These are phyloP conservation scores for Dendrobium nobile DNA, from an alignment of 106 monocot genomes.

Conservation along the genomic window DNA sequence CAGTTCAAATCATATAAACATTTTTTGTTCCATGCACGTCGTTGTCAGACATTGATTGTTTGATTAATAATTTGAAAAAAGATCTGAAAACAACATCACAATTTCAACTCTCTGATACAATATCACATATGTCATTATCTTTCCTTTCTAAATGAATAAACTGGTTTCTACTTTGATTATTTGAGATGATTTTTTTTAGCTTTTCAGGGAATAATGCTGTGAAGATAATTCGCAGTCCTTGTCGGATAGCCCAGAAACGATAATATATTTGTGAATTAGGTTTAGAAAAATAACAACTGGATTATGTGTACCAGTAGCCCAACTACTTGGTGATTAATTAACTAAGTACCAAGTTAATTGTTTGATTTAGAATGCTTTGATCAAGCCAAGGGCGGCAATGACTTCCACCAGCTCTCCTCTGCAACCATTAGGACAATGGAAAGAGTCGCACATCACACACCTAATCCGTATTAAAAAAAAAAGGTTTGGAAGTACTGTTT, in stretches of 20 bases:
- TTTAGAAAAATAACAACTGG: not conserved
- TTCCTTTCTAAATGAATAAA: not conserved
- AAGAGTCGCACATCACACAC: not conserved
- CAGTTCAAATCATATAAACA: too few relatives aligned
- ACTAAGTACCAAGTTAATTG: not conserved
- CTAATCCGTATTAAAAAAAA: not conserved
- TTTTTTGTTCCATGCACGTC: not conserved
- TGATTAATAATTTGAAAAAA: not conserved
- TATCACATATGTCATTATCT: not conserved
- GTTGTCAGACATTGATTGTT: slow-evolving; percentile 1
- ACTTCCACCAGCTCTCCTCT: not conserved
- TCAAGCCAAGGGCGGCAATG: too few relatives aligned
- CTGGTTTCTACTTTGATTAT: not conserved
- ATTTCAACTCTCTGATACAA: not conserved
- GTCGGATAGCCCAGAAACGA: slow-evolving; percentile 1
- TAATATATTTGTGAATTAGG: not conserved
- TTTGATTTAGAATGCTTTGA: not conserved
- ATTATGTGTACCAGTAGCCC: not conserved
- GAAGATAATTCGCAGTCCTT: not conserved
- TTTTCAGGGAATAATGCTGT: too few relatives aligned
- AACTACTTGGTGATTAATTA: not conserved
- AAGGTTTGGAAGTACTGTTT: too few relatives aligned
- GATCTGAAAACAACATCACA: slow-evolving; percentile 4
- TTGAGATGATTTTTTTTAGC: not conserved
- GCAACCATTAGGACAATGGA: not conserved